Base-by-base conservation (phyloP, 2,329 filamentous ascomycete genomes). In the Elsinoe fawcettii region DNA sequence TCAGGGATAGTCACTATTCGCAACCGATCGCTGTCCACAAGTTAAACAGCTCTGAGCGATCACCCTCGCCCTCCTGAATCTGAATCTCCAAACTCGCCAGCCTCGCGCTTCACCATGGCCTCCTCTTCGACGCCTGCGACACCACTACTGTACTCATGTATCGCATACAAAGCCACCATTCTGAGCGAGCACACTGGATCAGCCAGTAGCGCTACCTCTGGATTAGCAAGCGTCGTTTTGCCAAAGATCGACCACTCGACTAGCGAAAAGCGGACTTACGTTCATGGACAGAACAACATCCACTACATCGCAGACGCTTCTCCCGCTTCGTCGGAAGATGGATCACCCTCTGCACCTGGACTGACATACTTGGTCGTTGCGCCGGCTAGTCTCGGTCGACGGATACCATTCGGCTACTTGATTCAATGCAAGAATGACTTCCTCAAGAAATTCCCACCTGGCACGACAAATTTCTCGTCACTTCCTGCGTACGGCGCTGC, bases 301-400 rank as follows among this genome's bases (percentile, higher is more conserved):
- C 92, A 99, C 80, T 96, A 95, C 78, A 87, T 97, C 69, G 83
- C 91, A 67, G 88, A 93, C 69, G 84, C 90, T 0, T 46, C 61
- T 6, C 65, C 68, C 5, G 62, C 62, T 27, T 60, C 62, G 20
- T 58, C 59, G 11, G 56, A 56, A n/a, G 55, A 66, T 14, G 62
- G 64, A 58, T 67, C 67, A 60, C 62, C 69, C 57, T 68, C 64
- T 65, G 63, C 77, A 78, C 89, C 89, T 55, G 88, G 90, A 1
- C 81, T 99, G 37, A 96, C 90, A 47, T 99, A 93, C 74, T 82
- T 99, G 51, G 90, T 96, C 59, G 84, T 99, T 61, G 88, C 91
- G 51, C 87, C 90, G 64, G 81, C 85, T 59, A 81, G 84, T 43
- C 83, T 95, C 56, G 89, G 90, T 61, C 87, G 91, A 36, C 88